Conservation (phyloP, 371 early-diverging fungal species). For the Entomophthora muscae region DNA sequence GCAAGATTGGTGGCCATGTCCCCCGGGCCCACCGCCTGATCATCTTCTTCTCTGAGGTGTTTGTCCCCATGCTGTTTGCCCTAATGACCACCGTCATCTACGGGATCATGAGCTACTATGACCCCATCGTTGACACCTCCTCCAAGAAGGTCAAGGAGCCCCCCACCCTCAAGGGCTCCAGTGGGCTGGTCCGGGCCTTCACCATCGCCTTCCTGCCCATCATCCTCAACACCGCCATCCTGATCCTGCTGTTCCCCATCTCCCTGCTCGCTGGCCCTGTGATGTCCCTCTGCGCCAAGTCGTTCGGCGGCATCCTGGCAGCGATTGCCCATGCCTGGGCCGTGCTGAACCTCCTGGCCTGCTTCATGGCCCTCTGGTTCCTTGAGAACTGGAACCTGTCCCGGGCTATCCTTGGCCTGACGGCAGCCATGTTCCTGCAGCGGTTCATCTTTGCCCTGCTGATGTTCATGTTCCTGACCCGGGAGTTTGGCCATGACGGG, state of each 20-base stretch:
- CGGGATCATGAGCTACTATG: conserved; percentile 1
- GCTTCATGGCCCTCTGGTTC: conserved; percentile 48
- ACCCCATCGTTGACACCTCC: neutral
- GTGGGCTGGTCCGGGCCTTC: neutral
- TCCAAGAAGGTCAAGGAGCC: neutral
- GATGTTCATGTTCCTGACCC: conserved; percentile 48
- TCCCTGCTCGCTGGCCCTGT: conserved; percentile 49
- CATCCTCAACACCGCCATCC: conserved; percentile 43
- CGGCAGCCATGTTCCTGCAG: conserved; percentile 31
- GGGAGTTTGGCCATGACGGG: conserved; percentile 69
- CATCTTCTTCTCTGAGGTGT: conserved; percentile 54
- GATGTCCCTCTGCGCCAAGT: conserved; percentile 32
- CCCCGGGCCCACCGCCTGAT: conserved; percentile 47
- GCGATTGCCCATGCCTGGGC: conserved; percentile 48
- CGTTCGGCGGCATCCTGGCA: conserved; percentile 54
- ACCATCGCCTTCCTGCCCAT: conserved; percentile 54
- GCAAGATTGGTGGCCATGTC: conserved; percentile 32
- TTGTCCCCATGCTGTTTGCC: conserved; percentile 45
- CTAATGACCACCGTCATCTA: conserved; percentile 38
- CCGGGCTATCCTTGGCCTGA: conserved; percentile 43
- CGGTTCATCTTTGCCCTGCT: conserved; percentile 48
- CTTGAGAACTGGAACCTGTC: conserved; percentile 43
- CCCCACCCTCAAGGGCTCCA: conserved; percentile 4
- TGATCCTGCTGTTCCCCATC: conserved; percentile 44
- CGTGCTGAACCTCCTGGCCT: conserved; percentile 33